Evolutionary conservation across 2,329 filamentous ascomycete genomes (phyloP), one percentile per base, ranked within the genome.

Genomic region (Apiospora saccharicola): DNA sequence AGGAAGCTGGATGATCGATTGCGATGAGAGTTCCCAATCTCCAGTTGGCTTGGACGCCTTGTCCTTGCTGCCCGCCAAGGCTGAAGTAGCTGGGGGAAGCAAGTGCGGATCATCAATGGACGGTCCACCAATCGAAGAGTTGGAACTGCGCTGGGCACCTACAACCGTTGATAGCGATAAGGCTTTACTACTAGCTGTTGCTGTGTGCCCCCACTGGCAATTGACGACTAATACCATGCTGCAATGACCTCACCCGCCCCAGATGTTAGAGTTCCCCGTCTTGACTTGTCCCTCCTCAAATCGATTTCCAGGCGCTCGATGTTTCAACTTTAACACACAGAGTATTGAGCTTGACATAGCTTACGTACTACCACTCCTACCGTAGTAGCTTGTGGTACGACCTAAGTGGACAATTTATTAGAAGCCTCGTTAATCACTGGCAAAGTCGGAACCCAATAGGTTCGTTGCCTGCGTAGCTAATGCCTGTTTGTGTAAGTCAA

Each of bases 1-100:
- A 67, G 8, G 41, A 68, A n/a, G 44, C 3, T 30, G 67, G n/a
- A 47, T 61, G 57, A 30, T 41, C 14, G 30, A 61, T 37, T 61
- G 53, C 53, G 53, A 61, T 34, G 6, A 61, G 26, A 41, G 26
- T 22, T 41, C 30, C 53, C 53, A 37, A 22, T 19, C 19, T 61
- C 53, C 53, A 37, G 30, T 19, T 61, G 53, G 53, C 8, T 37
- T 64, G 30, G 57, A 64, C n/a, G 57, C 57, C 57, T 64, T 64
- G 57, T 64, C 57, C 57, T n/a, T 64, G 57, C 57, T 30, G 67
- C 67, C 67, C 67, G 44, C 67, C 67, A 68, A 68, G 67, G 67
- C 67, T 68, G 67, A 68, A 30, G 22, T 16, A 16, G 26, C 22
- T 22, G 61, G 34, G 64, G 37, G 37, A 14, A 67, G 64, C 22